Conservation (phyloP, 208 protist genomes). For the Trypanosoma congolense region DNA sequence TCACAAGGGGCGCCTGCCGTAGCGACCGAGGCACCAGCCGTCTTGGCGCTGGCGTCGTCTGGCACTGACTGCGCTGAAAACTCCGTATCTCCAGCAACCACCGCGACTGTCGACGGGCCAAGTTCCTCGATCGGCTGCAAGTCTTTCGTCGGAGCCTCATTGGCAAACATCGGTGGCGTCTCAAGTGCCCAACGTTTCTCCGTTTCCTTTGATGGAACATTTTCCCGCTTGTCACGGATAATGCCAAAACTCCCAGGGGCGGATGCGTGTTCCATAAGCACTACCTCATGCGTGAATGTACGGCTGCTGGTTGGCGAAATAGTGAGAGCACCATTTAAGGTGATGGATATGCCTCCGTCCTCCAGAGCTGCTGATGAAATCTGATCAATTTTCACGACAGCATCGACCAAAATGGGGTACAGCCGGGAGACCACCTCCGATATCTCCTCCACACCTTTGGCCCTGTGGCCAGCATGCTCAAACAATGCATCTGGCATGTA, state of each 20-base stretch:
- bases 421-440: constrained; percentile 22
- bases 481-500: constrained; percentile 46
- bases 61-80: constrained; percentile 4
- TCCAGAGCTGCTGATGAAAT: constrained; percentile 23
- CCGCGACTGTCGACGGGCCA: constrained; percentile 3
- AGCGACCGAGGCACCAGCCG: constrained; percentile 7
- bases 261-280: constrained; percentile 42
- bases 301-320: constrained; percentile 8
- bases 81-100: background rate
- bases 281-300: constrained; percentile 59
- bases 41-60: background rate
- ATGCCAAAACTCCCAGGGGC: constrained; percentile 46
- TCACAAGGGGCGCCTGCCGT: constrained; percentile 4
- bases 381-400: constrained; percentile 29
- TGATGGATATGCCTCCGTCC: constrained; percentile 33
- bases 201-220: constrained; percentile 3
- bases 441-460: constrained; percentile 28
- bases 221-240: constrained; percentile 40
- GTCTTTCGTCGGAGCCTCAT: constrained; percentile 10
- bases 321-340: constrained; percentile 28
- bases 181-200: constrained; percentile 41
- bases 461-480: constrained; percentile 36
- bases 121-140: constrained; percentile 30
- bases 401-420: constrained; percentile 17
- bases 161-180: constrained; percentile 50